A percentile compares a stretch with the other conserved stretches of the same genome.
These are phyloP conservation scores for Tetrahymena malaccensis DNA, from an alignment of 73 alveolate species.

Conservation along the genomic window DNA sequence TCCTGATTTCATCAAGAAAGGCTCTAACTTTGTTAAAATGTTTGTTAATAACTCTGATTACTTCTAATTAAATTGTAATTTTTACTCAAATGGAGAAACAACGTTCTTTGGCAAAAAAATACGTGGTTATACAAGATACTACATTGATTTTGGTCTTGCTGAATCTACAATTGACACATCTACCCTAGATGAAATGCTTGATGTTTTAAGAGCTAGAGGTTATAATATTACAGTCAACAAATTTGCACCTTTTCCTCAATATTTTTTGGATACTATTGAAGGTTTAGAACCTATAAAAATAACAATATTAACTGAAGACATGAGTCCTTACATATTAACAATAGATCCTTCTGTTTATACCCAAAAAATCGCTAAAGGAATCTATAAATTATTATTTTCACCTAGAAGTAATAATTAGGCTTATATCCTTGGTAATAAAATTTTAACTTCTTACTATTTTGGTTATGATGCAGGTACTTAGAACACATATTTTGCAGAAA, in stretches of 20 bases:
- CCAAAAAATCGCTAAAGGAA: not conserved
- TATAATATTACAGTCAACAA: not conserved
- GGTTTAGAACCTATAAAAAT: not conserved
- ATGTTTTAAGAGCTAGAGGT: not conserved
- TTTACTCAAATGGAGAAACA: not conserved
- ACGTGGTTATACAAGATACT: not conserved
- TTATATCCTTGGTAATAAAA: not conserved
- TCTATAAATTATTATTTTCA: too few species aligned
- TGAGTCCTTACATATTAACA: not conserved
- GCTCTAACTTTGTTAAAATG: not conserved
- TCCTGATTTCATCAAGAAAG: too few species aligned
- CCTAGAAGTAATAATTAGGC: not conserved
- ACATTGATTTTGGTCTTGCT: not conserved
- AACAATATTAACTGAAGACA: not conserved
- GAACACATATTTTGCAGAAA: not conserved
- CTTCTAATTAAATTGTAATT: not conserved
- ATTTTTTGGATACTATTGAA: not conserved
- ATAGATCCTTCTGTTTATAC: not conserved
- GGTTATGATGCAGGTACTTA: not conserved
- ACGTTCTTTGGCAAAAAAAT: not conserved
- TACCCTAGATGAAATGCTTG: not conserved
- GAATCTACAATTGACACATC: not conserved
- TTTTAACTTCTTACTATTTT: not conserved
- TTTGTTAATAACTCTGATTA: not conserved
- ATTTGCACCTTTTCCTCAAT: not conserved